Conservation (phyloP, 176 grass and related monocot genomes). For the Avena eriantha region DNA sequence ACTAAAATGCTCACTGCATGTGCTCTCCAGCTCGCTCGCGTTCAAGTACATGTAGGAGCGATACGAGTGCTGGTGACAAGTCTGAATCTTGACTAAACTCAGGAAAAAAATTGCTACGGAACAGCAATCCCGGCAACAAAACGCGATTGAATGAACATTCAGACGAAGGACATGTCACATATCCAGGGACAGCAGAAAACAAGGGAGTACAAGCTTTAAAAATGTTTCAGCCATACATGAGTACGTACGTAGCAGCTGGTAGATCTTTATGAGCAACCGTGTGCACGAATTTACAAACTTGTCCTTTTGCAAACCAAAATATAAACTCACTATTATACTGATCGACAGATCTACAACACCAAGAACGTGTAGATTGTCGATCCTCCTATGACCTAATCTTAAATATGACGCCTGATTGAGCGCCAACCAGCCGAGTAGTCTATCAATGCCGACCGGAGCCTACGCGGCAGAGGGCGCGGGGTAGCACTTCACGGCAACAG, state of each 20-base stretch:
- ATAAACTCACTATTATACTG: not conserved
- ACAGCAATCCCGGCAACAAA: no score
- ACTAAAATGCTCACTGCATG: no score
- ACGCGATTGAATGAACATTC: no score
- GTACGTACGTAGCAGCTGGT: not conserved
- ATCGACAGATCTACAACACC: not conserved
- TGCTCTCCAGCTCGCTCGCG: no score
- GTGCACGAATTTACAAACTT: not conserved
- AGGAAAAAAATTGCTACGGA: no score
- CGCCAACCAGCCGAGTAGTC: not conserved
- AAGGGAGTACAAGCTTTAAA: no score
- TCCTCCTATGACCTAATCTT: not conserved
- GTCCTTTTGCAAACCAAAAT: not conserved
- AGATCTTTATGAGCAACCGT: not conserved
- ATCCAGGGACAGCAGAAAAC: no score
- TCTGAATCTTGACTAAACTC: no score
- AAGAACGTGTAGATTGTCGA: conserved; percentile 24
- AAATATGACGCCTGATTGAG: not conserved
- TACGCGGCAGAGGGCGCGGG: conserved; percentile 68
- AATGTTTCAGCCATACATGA: no score
- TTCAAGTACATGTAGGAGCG: no score
- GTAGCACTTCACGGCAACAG: conserved; percentile 35
- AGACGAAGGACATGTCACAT: no score
- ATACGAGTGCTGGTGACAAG: no score
- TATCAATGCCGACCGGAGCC: not conserved